phyloP scores from a whole-genome alignment of 257 asterid genomes.

The Solanum ossicruentum region DNA sequence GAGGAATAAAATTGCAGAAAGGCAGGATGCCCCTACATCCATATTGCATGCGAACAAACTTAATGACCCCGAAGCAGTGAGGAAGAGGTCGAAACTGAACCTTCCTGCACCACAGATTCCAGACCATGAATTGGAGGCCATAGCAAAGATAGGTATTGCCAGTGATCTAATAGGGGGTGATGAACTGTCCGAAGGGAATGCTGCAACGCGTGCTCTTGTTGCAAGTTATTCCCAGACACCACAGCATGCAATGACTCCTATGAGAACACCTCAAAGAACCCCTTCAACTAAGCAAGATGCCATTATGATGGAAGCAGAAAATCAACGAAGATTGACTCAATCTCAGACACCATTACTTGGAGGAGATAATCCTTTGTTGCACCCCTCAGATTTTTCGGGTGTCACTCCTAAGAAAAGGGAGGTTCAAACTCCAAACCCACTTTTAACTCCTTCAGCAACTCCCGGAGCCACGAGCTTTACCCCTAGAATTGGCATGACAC shows the following conservation, averaged over 20 bases:
- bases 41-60: constrained; percentile 85
- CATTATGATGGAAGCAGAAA: constrained; percentile 43
- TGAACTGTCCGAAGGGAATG: constrained; percentile 81
- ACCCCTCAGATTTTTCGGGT: constrained; percentile 96
- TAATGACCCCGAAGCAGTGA: constrained; percentile 85
- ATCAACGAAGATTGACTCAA: constrained; percentile 67
- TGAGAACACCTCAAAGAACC: constrained; percentile 87
- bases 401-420: constrained; percentile 93
- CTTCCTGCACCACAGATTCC: constrained; percentile 91
- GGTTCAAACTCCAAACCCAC: constrained; percentile 91
- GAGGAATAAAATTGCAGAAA: constrained; percentile 74
- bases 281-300: constrained; percentile 93
- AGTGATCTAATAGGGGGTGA: constrained; percentile 76
- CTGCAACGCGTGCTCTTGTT: constrained; percentile 87
- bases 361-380: constrained; percentile 86
- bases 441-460: constrained; percentile 85
- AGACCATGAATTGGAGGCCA: constrained; percentile 93
- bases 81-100: constrained; percentile 64
- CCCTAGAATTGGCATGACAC: constrained; percentile 85
- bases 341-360: constrained; percentile 98
- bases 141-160: constrained; percentile 93
- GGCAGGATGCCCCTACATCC: constrained; percentile 93
- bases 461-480: constrained; percentile 71
- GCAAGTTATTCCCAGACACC: constrained; percentile 89
- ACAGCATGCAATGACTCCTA: constrained; percentile 81